Conservation (phyloP, 139 green algal species). For the Bryopsis sp. region DNA sequence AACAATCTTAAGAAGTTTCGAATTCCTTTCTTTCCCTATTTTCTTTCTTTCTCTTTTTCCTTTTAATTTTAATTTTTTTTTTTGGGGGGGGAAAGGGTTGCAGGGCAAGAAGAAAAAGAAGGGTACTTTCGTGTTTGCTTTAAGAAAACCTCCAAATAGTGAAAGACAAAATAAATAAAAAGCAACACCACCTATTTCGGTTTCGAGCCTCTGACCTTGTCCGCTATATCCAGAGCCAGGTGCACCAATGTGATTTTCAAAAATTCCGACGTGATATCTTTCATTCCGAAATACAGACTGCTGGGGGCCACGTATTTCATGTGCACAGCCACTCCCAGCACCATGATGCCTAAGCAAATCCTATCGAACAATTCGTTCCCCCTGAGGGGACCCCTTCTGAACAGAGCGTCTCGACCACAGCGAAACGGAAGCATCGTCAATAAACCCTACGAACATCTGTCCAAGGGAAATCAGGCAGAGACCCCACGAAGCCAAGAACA, state of each 20-base stretch:
- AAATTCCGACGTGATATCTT: constrained; percentile 70
- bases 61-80: too few relatives aligned
- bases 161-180: background rate
- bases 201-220: constrained; percentile 73
- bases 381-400: constrained; percentile 32
- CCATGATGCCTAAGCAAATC: constrained; percentile 56
- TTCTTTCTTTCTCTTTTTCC: too few relatives aligned
- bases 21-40: too few relatives aligned
- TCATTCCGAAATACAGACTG: constrained; percentile 75
- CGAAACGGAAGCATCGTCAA: constrained; percentile 70
- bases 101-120: too few relatives aligned
- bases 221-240: constrained; percentile 71
- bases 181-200: constrained; percentile 5
- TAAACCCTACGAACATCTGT: constrained; percentile 35
- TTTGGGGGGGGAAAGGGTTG: too few relatives aligned
- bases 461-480: background rate
- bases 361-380: constrained; percentile 63
- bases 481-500: background rate
- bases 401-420: constrained; percentile 35
- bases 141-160: too few relatives aligned
- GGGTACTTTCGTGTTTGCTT: too few relatives aligned
- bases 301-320: constrained; percentile 57
- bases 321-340: constrained; percentile 30
- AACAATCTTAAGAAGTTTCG: too few relatives aligned
- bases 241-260: constrained; percentile 82